These are phyloP conservation scores for Amborella trichopoda DNA, from an alignment of 164 flowering plant species.

Conservation along the genomic window DNA sequence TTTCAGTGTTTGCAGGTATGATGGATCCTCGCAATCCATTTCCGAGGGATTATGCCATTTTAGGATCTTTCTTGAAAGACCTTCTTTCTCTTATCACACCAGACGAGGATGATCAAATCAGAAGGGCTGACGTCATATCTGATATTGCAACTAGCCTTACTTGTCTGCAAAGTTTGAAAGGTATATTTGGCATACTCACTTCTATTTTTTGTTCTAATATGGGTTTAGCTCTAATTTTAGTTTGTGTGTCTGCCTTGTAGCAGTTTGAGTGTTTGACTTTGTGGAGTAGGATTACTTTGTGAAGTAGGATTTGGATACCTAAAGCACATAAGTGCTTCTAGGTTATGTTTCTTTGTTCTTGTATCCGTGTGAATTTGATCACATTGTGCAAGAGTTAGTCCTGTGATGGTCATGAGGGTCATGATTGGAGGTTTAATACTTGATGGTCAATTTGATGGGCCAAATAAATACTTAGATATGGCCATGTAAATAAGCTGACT, in stretches of 20 bases:
- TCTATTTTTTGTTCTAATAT: neutral
- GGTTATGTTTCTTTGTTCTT: neutral
- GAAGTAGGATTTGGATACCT: neutral
- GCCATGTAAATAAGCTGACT: neutral
- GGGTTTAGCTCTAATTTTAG: neutral
- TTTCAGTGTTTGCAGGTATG: neutral
- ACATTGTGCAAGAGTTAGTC: no score
- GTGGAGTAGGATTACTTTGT: no score
- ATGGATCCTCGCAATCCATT: conserved; percentile 3
- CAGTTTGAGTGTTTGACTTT: no score
- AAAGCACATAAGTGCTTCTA: neutral
- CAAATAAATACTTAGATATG: neutral
- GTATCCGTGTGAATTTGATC: no score
- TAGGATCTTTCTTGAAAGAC: conserved; percentile 38
- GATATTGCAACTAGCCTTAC: conserved; percentile 35
- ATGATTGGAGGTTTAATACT: no score
- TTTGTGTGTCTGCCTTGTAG: neutral
- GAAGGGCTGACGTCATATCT: conserved; percentile 30
- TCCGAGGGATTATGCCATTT: neutral
- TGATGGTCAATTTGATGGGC: no score
- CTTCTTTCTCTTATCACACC: conserved; percentile 50
- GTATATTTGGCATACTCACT: conserved; percentile 17
- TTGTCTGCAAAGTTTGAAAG: conserved; percentile 57
- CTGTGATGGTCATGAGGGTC: no score
- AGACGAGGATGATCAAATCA: conserved; percentile 29